A percentile compares a stretch with the other conserved stretches of the same genome.
Conservation (phyloP, 2,329 filamentous ascomycete species). For the Colletotrichum abscissum region DNA sequence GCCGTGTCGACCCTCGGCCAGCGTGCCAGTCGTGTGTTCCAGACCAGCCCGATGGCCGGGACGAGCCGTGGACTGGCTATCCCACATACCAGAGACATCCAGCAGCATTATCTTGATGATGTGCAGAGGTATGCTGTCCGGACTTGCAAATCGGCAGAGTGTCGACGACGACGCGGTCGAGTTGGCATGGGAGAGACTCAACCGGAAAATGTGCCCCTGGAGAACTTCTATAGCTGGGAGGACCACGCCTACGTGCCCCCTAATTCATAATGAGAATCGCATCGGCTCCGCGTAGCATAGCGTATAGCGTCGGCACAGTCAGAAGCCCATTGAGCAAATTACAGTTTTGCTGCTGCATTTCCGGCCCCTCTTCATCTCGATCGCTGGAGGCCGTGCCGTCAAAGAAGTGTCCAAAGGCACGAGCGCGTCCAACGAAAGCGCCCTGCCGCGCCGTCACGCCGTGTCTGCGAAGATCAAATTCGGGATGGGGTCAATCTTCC, state of each 20-base stretch:
- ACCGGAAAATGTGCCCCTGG: not conserved
- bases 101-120: not conserved
- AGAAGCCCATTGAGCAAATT: not conserved
- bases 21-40: not conserved
- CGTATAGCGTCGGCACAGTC: not conserved
- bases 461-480: not conserved
- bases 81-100: not conserved
- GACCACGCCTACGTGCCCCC: conserved; percentile 2
- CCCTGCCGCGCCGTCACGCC: not conserved
- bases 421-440: conserved; percentile 1
- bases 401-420: not conserved
- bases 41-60: not conserved
- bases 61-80: not conserved
- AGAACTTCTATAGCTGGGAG: not conserved
- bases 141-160: not conserved
- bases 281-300: not conserved
- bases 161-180: not conserved
- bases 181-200: conserved; percentile 3
- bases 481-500: not conserved
- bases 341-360: not conserved
- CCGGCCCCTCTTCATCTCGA: conserved; percentile 15
- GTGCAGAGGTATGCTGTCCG: not conserved
- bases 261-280: not conserved
- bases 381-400: conserved; percentile 16
- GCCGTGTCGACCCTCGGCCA: not conserved